Percentiles rank a stretch among this genome's conserved stretches.
These are phyloP conservation scores for Aureobasidium uvarum DNA, from an alignment of 2,329 filamentous ascomycete genomes.

Conservation along the genomic window DNA sequence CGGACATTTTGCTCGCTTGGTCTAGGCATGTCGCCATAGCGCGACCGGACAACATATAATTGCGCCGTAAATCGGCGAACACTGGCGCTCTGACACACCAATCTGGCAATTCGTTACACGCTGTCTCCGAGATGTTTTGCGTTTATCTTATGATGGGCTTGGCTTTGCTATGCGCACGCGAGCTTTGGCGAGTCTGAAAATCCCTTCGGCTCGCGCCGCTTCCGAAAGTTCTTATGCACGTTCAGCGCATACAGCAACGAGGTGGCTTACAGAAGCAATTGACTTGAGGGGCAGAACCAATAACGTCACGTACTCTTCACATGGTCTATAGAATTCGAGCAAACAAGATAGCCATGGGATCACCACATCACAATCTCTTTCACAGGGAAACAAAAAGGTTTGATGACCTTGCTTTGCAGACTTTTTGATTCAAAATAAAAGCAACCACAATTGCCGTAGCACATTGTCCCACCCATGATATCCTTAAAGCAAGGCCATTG, in stretches of 20 bases:
- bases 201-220: background rate
- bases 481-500: slow-evolving; percentile 27
- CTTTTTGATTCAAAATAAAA: slow-evolving; percentile 27
- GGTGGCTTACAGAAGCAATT: background rate
- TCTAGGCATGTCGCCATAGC: background rate
- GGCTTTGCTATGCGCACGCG: slow-evolving; percentile 11
- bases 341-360: background rate
- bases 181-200: background rate
- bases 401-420: slow-evolving; percentile 28
- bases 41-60: background rate
- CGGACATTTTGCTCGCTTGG: slow-evolving; percentile 1
- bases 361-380: slow-evolving; percentile 6
- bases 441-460: slow-evolving; percentile 26
- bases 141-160: background rate
- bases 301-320: too few relatives aligned
- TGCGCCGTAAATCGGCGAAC: slow-evolving; percentile 9
- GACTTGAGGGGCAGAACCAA: too few relatives aligned
- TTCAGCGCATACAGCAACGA: too few relatives aligned
- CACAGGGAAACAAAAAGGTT: slow-evolving; percentile 2
- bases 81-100: background rate
- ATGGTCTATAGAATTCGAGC: background rate
- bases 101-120: background rate
- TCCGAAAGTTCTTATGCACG: background rate
- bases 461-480: slow-evolving; percentile 26
- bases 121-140: background rate